Evolutionary conservation across 345 rosid genomes (phyloP).

Genomic region (Populus nigra): DNA sequence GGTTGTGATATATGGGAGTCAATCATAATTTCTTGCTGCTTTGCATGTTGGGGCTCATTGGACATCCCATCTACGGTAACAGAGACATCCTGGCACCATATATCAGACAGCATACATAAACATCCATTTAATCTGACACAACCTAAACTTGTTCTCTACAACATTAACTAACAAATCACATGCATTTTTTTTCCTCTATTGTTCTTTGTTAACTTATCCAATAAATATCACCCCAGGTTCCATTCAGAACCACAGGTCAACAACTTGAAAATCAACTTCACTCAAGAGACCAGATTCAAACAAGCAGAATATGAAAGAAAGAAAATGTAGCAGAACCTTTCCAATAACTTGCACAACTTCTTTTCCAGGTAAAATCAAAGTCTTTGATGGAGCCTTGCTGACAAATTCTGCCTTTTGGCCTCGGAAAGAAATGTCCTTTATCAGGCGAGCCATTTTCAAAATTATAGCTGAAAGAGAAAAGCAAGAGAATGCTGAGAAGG

Average conservation of each 20-base stretch:
- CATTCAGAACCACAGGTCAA: background rate
- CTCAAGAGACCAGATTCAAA: slow-evolving; percentile 7
- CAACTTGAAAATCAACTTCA: slow-evolving; percentile 5
- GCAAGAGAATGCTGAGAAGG: slow-evolving; percentile 14
- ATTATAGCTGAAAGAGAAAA: slow-evolving; percentile 58
- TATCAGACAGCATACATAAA: background rate
- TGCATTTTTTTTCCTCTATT: background rate
- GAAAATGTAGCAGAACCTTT: slow-evolving; percentile 53
- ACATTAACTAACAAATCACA: background rate
- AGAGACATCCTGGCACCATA: slow-evolving; percentile 64
- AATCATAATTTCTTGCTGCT: slow-evolving; percentile 60
- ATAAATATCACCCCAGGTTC: background rate
- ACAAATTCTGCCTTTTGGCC: slow-evolving; percentile 60
- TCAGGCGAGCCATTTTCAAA: slow-evolving; percentile 86
- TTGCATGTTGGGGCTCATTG: slow-evolving; percentile 51
- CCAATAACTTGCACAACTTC: slow-evolving; percentile 92
- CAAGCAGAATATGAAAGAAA: slow-evolving; percentile 11
- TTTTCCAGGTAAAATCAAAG: slow-evolving; percentile 66
- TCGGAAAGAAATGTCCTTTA: slow-evolving; percentile 51
- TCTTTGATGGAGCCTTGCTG: slow-evolving; percentile 65
- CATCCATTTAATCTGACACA: background rate
- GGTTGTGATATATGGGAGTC: slow-evolving; percentile 80
- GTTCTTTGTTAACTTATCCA: background rate
- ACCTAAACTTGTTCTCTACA: background rate
- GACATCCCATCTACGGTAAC: slow-evolving; percentile 57